Evolutionary conservation across 164 flowering plant species (phyloP).

Genomic region (Macadamia tetraphylla): DNA sequence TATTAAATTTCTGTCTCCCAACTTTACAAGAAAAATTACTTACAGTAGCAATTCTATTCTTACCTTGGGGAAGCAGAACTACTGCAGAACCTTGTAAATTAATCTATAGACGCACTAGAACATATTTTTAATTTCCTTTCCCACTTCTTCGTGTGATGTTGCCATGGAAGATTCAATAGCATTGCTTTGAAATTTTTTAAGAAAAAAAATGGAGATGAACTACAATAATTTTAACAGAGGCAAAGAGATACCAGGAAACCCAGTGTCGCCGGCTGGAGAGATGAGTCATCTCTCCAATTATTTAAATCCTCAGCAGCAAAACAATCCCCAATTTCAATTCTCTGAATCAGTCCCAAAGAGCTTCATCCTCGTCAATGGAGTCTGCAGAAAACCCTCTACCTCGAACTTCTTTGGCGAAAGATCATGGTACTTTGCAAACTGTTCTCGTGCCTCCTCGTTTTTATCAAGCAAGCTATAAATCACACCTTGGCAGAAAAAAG

Average conservation of each 20-base stretch:
- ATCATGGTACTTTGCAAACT: slow-evolving; percentile 62
- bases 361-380: slow-evolving; percentile 64
- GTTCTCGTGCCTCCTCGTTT: slow-evolving; percentile 66
- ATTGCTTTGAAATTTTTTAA: not conserved
- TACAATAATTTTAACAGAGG: not conserved
- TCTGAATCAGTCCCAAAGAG: slow-evolving; percentile 41
- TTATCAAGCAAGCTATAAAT: slow-evolving; percentile 63
- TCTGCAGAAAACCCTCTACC: slow-evolving; percentile 66
- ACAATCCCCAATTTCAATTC: slow-evolving; percentile 13
- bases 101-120: not conserved
- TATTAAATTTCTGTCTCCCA: no score
- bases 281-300: slow-evolving; percentile 12
- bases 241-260: not conserved
- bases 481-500: slow-evolving; percentile 70
- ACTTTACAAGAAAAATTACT: no score
- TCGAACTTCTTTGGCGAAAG: slow-evolving; percentile 65
- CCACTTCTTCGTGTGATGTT: slow-evolving; percentile 1
- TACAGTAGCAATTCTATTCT: no score
- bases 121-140: not conserved
- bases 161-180: not conserved
- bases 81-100: not conserved
- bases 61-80: not conserved
- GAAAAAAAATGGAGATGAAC: not conserved
- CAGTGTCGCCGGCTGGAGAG: not conserved
- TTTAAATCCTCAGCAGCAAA: slow-evolving; percentile 2